phyloP scores from a whole-genome alignment of 228 moss, liverwort and hornwort genomes.

The Sphagnum fallax region DNA sequence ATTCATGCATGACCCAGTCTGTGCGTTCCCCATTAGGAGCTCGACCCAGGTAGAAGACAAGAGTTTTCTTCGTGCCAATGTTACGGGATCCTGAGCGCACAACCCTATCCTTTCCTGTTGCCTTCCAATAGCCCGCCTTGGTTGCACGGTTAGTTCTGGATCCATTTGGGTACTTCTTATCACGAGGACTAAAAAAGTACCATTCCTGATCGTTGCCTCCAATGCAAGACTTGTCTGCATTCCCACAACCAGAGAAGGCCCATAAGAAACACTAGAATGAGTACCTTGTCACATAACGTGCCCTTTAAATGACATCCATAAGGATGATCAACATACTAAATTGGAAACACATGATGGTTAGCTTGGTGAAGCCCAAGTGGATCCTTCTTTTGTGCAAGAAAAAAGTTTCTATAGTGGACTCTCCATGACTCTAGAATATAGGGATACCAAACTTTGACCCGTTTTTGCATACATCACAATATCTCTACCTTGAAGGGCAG shows the following conservation, averaged over 20 bases:
- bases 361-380: too few relatives aligned
- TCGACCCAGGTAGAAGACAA: slow-evolving; percentile 47
- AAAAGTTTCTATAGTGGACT: too few relatives aligned
- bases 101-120: slow-evolving; percentile 15
- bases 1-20: slow-evolving; percentile 70
- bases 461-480: too few relatives aligned
- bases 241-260: neutral
- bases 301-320: too few relatives aligned
- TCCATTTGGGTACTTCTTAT: slow-evolving; percentile 54
- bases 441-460: too few relatives aligned
- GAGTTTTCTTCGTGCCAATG: slow-evolving; percentile 47
- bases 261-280: too few relatives aligned
- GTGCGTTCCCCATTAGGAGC: slow-evolving; percentile 46
- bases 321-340: too few relatives aligned
- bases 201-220: slow-evolving; percentile 47
- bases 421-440: too few relatives aligned
- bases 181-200: slow-evolving; percentile 54
- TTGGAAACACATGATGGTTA: too few relatives aligned
- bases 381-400: too few relatives aligned
- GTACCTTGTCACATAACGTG: too few relatives aligned
- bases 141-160: slow-evolving; percentile 37
- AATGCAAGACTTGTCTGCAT: slow-evolving; percentile 20
- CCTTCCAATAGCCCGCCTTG: slow-evolving; percentile 17
- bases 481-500: too few relatives aligned
- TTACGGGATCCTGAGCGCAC: slow-evolving; percentile 5